Evolutionary conservation across 345 rosid species (phyloP).

Genomic region (Abelmoschus esculentus): DNA sequence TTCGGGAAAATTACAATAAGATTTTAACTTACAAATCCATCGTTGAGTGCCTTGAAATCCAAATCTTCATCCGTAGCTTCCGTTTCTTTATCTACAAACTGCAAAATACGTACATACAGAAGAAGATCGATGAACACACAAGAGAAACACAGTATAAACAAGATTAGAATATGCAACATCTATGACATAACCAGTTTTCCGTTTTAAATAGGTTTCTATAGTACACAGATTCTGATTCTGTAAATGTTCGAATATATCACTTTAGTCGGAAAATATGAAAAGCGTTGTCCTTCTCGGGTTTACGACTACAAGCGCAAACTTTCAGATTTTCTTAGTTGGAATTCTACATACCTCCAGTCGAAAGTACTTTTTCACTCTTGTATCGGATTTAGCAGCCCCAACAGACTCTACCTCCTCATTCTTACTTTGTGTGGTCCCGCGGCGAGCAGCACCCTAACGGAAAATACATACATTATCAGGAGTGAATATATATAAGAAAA

Average conservation of each 20-base stretch:
- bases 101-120: constrained; percentile 6
- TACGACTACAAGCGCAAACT: background rate
- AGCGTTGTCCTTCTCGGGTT: background rate
- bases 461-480: background rate
- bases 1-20: background rate
- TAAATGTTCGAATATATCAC: background rate
- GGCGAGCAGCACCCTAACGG: constrained; percentile 58
- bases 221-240: background rate
- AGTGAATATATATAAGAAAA: background rate
- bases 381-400: constrained; percentile 59
- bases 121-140: background rate
- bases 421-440: constrained; percentile 40
- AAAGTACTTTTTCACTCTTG: constrained; percentile 48
- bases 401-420: constrained; percentile 61
- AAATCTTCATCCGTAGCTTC: constrained; percentile 47
- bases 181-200: background rate
- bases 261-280: background rate
- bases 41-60: constrained; percentile 63
- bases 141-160: background rate
- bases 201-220: background rate
- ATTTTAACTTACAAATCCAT: constrained; percentile 61
- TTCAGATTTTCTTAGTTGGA: background rate
- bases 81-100: constrained; percentile 53
- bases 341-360: constrained; percentile 51
- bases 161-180: background rate